Evolutionary conservation across 306 rosid genomes (phyloP).

Genomic region (Mucuna pruriens): DNA sequence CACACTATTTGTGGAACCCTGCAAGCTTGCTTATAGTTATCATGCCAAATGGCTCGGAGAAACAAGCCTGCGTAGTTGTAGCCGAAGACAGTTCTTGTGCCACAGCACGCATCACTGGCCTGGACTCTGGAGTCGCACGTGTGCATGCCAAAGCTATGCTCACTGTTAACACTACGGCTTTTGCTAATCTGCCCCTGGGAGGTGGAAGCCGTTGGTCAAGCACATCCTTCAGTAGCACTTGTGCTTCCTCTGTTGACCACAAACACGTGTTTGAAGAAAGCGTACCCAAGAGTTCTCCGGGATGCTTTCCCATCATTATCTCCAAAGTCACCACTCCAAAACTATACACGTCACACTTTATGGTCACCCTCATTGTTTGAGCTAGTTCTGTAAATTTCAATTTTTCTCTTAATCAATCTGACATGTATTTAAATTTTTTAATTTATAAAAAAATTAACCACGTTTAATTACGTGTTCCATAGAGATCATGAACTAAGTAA

Average conservation of each 20-base stretch:
- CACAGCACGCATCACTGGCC: conserved; percentile 72
- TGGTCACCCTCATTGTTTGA: conserved; percentile 58
- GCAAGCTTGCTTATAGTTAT: conserved; percentile 43
- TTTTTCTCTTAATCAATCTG: no score
- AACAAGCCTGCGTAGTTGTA: conserved; percentile 33
- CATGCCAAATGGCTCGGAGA: conserved; percentile 44
- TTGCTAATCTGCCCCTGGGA: conserved; percentile 52
- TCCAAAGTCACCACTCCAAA: conserved; percentile 69
- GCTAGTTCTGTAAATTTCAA: conserved; percentile 59
- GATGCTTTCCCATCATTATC: conserved; percentile 73
- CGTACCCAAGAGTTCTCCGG: conserved; percentile 53
- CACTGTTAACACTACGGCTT: conserved; percentile 51
- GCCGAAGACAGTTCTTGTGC: conserved; percentile 67
- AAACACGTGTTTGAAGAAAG: conserved; percentile 30
- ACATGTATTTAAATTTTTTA: no score
- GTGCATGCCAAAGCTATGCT: conserved; percentile 62
- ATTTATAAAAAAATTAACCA: no score
- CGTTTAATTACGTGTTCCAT: no score
- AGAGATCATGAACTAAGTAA: no score
- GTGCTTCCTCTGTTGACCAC: conserved; percentile 33
- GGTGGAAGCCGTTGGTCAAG: conserved; percentile 65
- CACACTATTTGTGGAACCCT: conserved; percentile 35
- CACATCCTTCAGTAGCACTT: conserved; percentile 55
- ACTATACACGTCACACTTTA: conserved; percentile 63
- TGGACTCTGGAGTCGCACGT: conserved; percentile 50